Percentiles rank a stretch among this genome's conserved stretches.
Conservation (phyloP, 495 filamentous ascomycete species). For the Letharia lupina region DNA sequence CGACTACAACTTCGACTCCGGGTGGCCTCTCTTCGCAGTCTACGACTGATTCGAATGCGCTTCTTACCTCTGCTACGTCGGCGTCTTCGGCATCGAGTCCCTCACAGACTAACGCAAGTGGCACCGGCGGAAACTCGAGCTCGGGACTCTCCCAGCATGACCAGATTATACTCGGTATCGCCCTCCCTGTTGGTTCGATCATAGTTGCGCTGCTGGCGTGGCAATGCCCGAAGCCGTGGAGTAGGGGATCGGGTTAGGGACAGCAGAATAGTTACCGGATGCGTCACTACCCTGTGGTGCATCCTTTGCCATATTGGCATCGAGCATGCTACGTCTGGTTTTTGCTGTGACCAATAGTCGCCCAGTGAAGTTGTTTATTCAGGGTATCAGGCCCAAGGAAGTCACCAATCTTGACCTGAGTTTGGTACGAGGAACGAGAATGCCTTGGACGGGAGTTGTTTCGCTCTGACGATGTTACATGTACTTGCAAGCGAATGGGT, state of each 20-base stretch:
- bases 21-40: neutral
- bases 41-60: constrained; percentile 1
- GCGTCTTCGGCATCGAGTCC: neutral
- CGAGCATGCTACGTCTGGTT: neutral
- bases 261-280: neutral
- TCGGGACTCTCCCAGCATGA: neutral
- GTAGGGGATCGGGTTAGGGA: neutral
- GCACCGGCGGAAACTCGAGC: neutral
- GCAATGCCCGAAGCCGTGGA: constrained; percentile 7
- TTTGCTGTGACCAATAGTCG: neutral
- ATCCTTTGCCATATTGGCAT: neutral
- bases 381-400: neutral
- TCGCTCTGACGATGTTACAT: neutral
- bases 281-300: neutral
- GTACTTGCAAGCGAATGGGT: neutral
- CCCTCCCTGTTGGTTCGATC: constrained; percentile 6
- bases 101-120: neutral
- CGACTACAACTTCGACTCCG: neutral
- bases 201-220: constrained; percentile 14
- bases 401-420: neutral
- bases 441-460: too few species aligned
- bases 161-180: constrained; percentile 11
- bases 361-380: neutral
- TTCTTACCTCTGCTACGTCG: neutral
- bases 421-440: neutral